Evolutionary conservation across 345 rosid species (phyloP).

Genomic region (Brassica incana): DNA sequence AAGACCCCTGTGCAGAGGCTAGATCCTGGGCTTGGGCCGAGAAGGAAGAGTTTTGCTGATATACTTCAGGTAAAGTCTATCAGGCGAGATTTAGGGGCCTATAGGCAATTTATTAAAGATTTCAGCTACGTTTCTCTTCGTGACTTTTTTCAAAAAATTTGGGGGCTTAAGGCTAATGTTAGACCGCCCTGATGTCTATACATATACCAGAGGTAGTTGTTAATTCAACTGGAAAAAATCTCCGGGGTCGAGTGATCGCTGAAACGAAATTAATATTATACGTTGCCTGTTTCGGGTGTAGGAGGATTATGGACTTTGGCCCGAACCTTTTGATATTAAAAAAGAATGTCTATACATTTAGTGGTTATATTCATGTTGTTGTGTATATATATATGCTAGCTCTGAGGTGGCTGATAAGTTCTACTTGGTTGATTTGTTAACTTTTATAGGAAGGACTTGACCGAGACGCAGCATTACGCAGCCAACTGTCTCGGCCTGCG

Average conservation of each 20-base stretch:
- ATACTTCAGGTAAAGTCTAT: slow-evolving; percentile 68
- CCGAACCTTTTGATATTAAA: no score
- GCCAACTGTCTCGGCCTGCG: slow-evolving; percentile 61
- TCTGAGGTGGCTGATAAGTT: background rate
- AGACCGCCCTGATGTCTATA: background rate
- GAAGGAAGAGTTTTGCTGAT: slow-evolving; percentile 97
- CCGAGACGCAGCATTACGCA: slow-evolving; percentile 53
- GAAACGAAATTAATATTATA: no score
- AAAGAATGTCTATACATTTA: background rate
- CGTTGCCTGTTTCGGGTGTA: no score
- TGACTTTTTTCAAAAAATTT: no score
- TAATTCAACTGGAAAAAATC: no score
- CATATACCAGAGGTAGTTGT: background rate
- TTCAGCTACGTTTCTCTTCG: no score
- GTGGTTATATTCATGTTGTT: background rate
- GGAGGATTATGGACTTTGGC: no score
- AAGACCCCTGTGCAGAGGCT: slow-evolving; percentile 51
- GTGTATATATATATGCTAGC: background rate
- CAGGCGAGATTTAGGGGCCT: no score
- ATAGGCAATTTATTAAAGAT: no score
- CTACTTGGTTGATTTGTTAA: background rate
- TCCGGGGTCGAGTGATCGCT: no score
- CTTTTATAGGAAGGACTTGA: slow-evolving; percentile 73
- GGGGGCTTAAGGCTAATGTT: no score
- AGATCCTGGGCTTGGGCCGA: slow-evolving; percentile 56